Evolutionary conservation across 2,329 filamentous ascomycete species (phyloP), one percentile per base, ranked within the genome.

Genomic region (Paramyrothecium sp.): DNA sequence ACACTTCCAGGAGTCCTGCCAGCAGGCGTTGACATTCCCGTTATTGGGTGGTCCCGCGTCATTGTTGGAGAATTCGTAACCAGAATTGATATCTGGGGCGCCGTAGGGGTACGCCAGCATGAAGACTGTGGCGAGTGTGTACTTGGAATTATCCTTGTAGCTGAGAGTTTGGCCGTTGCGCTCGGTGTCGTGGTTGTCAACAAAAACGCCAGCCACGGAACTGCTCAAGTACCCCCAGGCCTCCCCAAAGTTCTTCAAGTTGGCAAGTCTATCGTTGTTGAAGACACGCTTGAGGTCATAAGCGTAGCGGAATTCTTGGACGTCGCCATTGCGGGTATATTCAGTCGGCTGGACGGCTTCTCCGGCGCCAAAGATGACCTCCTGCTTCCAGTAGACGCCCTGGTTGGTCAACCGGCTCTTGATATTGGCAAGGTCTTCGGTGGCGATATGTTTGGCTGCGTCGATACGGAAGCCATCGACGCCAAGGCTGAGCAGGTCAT

Each of bases 141-240:
- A 49, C 47, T 22, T 49, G 47, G 47, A 4, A 21, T 49, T 26
- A n/a, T 49, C 47, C 47, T 49, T 49, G 22, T 49, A 49, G n/a
- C 47, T 49, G 47, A 49, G 47, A 22, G 47, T 49, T 10, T 8
- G 7, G 20, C 47, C 47, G 47, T 49, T 49, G 20, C 47, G 47
- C 47, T 49, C 47, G 22, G 47, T 49, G 47, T 49, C 47, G 47
- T 49, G 47, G 47, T 49, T 49, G n/a, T 49, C 47, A n/a, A 49
- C 47, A 21, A 49, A 49, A 10, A 49, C 47, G 47, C 7, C 16
- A 20, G 47, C 47, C 4, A 49, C 22, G 19, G 47, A 49, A 16
- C 47, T 49, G 47, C 47, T 49, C 47, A 49, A 16, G 47, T 49
- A 49, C 4, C 47, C 47, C 47, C 47, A 49, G 47, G 19, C 47